Percentiles rank a stretch among this genome's conserved stretches.
These are phyloP conservation scores for Typha latifolia DNA, from an alignment of 176 grass and related monocot genomes.

Conservation along the genomic window DNA sequence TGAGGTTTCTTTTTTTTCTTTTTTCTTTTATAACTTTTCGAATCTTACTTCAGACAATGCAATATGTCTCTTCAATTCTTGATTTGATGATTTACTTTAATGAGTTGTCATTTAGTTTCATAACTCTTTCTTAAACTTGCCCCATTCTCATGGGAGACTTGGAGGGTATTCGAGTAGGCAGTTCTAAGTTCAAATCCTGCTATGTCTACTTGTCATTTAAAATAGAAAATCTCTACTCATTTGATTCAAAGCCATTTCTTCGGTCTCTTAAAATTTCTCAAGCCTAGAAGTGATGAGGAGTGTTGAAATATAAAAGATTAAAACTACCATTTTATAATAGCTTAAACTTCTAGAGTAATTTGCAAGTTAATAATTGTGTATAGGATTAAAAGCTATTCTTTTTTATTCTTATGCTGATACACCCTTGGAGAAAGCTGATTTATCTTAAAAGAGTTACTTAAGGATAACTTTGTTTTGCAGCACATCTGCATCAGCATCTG, in stretches of 20 bases:
- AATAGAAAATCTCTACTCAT: too few species aligned
- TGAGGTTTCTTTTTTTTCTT: conserved; percentile 23
- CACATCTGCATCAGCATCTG: conserved; percentile 19
- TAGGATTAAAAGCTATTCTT: neutral
- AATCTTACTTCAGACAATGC: neutral
- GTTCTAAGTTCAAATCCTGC: too few species aligned
- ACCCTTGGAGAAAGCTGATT: neutral
- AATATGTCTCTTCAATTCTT: neutral
- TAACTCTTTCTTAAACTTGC: neutral
- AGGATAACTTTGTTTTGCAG: conserved; percentile 27
- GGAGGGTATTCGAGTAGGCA: too few species aligned
- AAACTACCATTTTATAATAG: too few species aligned
- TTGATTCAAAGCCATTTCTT: too few species aligned
- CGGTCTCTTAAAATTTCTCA: too few species aligned
- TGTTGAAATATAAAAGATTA: too few species aligned
- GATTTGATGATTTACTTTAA: neutral
- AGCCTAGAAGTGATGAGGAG: too few species aligned
- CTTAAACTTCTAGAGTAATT: too few species aligned
- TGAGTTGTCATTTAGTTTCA: neutral
- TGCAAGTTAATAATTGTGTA: neutral
- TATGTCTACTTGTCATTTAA: too few species aligned
- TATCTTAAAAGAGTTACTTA: conserved; percentile 1
- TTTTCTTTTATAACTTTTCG: neutral
- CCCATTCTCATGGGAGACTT: too few species aligned
- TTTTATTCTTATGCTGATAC: neutral